Percentiles rank a stretch among this genome's conserved stretches.
Evolutionary conservation across 768 basidiomycete genomes (phyloP).

Genomic region (Trametes cingulata): DNA sequence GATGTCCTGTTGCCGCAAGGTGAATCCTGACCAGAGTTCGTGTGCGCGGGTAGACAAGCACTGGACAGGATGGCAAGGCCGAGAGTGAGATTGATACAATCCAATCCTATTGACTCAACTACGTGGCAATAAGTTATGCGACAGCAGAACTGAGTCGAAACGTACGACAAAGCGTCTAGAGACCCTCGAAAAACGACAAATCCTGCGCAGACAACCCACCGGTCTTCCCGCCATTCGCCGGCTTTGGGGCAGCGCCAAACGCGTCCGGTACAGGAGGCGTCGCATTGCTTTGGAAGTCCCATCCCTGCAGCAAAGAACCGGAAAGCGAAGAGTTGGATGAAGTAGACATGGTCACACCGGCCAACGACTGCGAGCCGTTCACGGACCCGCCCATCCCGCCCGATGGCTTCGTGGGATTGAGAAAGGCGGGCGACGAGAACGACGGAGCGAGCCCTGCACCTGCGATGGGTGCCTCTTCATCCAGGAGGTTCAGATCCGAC

Average conservation of each 20-base stretch:
- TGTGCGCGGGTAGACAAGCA: too few species aligned
- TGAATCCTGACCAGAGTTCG: neutral
- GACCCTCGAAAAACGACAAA: constrained; percentile 83
- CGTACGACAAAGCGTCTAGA: constrained; percentile 36
- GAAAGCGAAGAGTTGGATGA: constrained; percentile 3
- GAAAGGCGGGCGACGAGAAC: constrained; percentile 21
- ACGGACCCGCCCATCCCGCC: neutral
- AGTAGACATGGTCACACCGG: neutral
- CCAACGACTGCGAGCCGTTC: neutral
- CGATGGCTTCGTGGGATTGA: constrained; percentile 14
- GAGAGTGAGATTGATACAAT: too few species aligned
- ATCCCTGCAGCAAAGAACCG: constrained; percentile 2
- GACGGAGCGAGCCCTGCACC: constrained; percentile 31
- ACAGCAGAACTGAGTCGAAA: neutral
- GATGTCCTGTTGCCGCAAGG: neutral
- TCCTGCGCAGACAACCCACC: constrained; percentile 80
- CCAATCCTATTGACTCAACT: neutral
- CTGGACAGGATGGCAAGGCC: neutral
- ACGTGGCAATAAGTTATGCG: constrained; percentile 15
- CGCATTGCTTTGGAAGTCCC: neutral
- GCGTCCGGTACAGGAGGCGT: neutral
- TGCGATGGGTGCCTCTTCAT: constrained; percentile 19
- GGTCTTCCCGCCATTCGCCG: constrained; percentile 25
- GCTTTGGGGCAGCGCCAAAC: constrained; percentile 16
- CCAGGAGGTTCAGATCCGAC: constrained; percentile 33